Evolutionary conservation across 2,329 filamentous ascomycete genomes (phyloP).

Genomic region (Leptoxyphium fumago): DNA sequence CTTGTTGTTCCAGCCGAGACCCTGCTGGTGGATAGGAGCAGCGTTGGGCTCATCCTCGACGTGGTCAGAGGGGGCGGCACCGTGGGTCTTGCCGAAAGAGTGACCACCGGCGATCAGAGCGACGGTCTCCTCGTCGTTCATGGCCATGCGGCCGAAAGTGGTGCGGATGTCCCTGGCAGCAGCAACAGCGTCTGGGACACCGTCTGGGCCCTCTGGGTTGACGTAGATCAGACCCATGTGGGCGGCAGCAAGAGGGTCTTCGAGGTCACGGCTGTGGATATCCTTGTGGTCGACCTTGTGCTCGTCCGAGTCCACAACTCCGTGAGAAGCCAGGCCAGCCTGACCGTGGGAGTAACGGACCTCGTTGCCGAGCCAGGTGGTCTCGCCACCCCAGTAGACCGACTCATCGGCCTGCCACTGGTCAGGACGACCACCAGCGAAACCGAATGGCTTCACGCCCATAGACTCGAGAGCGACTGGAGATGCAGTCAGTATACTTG

Average conservation of each 20-base stretch:
- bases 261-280: conserved; percentile 46
- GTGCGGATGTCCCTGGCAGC: conserved; percentile 57
- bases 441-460: conserved; percentile 60
- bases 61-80: conserved; percentile 49
- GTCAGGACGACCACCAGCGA: conserved; percentile 56
- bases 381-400: conserved; percentile 64
- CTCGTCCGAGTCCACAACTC: conserved; percentile 28
- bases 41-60: conserved; percentile 54
- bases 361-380: conserved; percentile 60
- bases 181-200: conserved; percentile 52
- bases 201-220: conserved; percentile 66
- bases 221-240: conserved; percentile 73
- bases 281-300: conserved; percentile 26
- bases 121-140: conserved; percentile 72
- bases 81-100: conserved; percentile 69
- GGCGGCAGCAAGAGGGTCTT: conserved; percentile 51
- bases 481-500: conserved; percentile 55
- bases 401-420: conserved; percentile 64
- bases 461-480: conserved; percentile 55
- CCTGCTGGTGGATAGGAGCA: conserved; percentile 49
- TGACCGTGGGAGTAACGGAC: conserved; percentile 47
- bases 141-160: conserved; percentile 67
- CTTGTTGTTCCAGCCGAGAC: conserved; percentile 57
- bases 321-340: conserved; percentile 29
- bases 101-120: conserved; percentile 67